A percentile compares a stretch with the other conserved stretches of the same genome.
Conservation (phyloP, 345 rosid species). For the Salix purpurea region DNA sequence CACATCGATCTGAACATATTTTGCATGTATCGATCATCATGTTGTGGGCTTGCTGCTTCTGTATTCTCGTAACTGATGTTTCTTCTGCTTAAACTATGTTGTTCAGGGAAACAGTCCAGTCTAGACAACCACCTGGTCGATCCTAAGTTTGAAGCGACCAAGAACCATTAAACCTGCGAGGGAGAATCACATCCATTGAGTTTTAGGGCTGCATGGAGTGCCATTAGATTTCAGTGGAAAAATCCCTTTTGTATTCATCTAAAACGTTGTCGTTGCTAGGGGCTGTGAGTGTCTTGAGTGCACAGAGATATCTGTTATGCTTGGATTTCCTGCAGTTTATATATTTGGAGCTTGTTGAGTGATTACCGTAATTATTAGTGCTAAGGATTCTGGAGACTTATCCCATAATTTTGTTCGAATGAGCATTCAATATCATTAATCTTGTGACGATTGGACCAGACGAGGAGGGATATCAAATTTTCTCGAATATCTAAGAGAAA, state of each 20-base stretch:
- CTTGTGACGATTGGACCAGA: too few species aligned
- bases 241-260: not conserved
- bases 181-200: not conserved
- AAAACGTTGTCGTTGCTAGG: not conserved
- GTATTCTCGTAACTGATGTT: not conserved
- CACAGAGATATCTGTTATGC: not conserved
- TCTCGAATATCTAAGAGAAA: not conserved
- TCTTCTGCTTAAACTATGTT: not conserved
- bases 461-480: not conserved
- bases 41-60: not conserved
- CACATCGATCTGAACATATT: too few species aligned
- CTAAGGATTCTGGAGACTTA: constrained; percentile 10
- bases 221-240: not conserved
- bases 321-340: constrained; percentile 1
- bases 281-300: not conserved
- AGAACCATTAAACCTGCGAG: constrained; percentile 1
- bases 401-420: not conserved
- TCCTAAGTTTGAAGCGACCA: constrained; percentile 24
- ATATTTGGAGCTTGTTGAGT: constrained; percentile 14
- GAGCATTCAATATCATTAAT: too few species aligned
- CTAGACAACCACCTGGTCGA: constrained; percentile 61
- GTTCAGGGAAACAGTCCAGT: constrained; percentile 60
- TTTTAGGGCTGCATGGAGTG: not conserved
- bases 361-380: not conserved
- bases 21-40: too few species aligned